Conservation (phyloP, 345 rosid genomes). For the Dimocarpus longan region DNA sequence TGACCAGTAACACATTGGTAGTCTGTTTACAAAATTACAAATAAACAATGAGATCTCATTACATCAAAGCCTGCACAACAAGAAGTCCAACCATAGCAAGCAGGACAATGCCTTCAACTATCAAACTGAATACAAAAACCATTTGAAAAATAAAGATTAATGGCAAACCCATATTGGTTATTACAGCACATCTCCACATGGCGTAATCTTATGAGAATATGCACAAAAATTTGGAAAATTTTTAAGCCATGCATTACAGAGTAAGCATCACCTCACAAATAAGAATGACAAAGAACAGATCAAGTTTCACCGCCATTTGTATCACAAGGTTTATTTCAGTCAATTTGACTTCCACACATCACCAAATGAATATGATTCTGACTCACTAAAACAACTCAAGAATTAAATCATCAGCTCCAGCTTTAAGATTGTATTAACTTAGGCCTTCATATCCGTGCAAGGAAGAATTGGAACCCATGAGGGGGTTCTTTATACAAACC, state of each 20-base stretch:
- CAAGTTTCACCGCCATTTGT: not conserved
- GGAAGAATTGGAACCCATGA: not conserved
- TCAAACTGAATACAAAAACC: not conserved
- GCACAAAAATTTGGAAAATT: not conserved
- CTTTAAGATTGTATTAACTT: not conserved
- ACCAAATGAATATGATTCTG: not conserved
- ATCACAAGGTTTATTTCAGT: not conserved
- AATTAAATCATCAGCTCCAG: not conserved
- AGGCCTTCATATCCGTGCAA: conserved; percentile 11
- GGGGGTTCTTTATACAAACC: conserved; percentile 48
- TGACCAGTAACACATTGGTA: not conserved
- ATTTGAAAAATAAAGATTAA: not conserved
- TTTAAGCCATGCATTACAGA: not conserved
- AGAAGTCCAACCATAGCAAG: not conserved
- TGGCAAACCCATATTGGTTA: not conserved
- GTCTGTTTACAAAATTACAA: conserved; percentile 6
- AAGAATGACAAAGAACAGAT: conserved; percentile 1
- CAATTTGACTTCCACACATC: not conserved
- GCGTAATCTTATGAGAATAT: not conserved
- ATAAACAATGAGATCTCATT: not conserved
- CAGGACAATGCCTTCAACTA: not conserved
- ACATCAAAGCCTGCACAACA: not conserved
- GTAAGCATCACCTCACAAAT: not conserved
- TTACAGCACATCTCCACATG: not conserved
- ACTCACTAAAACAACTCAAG: not conserved